phyloP scores from a whole-genome alignment of 345 rosid genomes.

The Gossypium mustelinum region DNA sequence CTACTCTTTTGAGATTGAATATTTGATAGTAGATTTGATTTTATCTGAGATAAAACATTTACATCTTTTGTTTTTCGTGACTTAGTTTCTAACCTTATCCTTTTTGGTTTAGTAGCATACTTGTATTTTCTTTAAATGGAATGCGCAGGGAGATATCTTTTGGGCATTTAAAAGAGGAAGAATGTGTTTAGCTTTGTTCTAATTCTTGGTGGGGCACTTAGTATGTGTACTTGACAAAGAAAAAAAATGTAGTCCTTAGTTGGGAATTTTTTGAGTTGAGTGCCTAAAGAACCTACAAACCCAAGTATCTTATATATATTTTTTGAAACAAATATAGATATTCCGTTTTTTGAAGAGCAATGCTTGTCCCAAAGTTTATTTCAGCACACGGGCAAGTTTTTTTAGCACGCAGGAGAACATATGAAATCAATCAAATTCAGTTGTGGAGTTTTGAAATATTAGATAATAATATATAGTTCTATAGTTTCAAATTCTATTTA shows the following conservation, averaged over 20 bases:
- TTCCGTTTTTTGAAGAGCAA: not conserved
- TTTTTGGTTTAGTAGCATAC: not conserved
- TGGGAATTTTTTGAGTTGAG: constrained; percentile 42
- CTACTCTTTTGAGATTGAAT: not conserved
- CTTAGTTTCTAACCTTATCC: not conserved
- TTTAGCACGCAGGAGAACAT: too few species aligned
- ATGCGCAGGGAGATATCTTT: not conserved
- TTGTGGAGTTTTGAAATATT: not conserved
- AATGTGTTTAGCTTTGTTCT: constrained; percentile 36
- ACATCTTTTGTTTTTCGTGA: too few species aligned
- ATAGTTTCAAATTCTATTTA: not conserved
- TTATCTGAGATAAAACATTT: not conserved
- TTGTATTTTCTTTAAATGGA: not conserved
- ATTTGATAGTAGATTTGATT: not conserved
- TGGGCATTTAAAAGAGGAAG: not conserved
- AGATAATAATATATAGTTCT: not conserved
- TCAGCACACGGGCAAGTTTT: too few species aligned
- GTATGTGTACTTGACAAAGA: constrained; percentile 59
- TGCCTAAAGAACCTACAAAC: constrained; percentile 56
- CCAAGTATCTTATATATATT: not conserved
- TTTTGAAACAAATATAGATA: not conserved
- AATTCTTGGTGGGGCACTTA: constrained; percentile 73
- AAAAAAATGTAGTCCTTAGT: constrained; percentile 54
- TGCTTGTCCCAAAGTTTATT: not conserved
- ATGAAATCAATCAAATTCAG: too few species aligned